These are phyloP conservation scores for Prunus mongolica DNA, from an alignment of 306 rosid genomes.

Conservation along the genomic window DNA sequence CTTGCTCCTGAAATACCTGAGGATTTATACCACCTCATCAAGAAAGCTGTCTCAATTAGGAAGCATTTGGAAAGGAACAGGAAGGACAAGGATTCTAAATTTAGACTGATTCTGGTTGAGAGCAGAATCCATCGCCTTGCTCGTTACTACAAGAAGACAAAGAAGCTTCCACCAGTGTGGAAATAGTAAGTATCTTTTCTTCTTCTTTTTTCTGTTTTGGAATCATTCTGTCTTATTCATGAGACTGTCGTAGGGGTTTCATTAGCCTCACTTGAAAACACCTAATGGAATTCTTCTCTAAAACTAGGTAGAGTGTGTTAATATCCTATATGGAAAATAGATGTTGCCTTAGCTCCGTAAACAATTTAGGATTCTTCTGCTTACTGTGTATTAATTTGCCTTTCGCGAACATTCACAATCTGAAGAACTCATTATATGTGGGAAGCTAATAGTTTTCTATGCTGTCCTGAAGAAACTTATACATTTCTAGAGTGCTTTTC, in stretches of 20 bases:
- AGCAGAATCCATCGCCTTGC: slow-evolving; percentile 1
- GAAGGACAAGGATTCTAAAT: slow-evolving; percentile 1
- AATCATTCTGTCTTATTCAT: background rate
- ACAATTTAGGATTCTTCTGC: background rate
- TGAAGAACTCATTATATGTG: background rate
- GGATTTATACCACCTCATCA: background rate
- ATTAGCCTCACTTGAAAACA: too few relatives aligned
- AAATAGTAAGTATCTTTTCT: background rate
- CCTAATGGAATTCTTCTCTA: too few relatives aligned
- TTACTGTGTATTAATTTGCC: too few relatives aligned
- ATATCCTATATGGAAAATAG: background rate
- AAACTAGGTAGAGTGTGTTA: too few relatives aligned
- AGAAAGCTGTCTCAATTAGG: slow-evolving; percentile 4
- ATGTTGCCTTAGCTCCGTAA: background rate
- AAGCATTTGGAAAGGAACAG: slow-evolving; percentile 6
- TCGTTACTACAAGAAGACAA: slow-evolving; percentile 4
- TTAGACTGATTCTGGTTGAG: background rate
- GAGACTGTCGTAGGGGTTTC: background rate
- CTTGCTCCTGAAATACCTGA: slow-evolving; percentile 1
- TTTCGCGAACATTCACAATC: background rate
- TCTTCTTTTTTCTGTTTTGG: too few relatives aligned
- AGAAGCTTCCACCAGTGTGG: slow-evolving; percentile 6
- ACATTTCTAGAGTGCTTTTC: background rate
- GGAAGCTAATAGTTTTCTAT: background rate
- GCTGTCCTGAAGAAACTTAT: background rate